phyloP scores from a whole-genome alignment of 2,329 filamentous ascomycete species.

The Colletotrichum sp. region DNA sequence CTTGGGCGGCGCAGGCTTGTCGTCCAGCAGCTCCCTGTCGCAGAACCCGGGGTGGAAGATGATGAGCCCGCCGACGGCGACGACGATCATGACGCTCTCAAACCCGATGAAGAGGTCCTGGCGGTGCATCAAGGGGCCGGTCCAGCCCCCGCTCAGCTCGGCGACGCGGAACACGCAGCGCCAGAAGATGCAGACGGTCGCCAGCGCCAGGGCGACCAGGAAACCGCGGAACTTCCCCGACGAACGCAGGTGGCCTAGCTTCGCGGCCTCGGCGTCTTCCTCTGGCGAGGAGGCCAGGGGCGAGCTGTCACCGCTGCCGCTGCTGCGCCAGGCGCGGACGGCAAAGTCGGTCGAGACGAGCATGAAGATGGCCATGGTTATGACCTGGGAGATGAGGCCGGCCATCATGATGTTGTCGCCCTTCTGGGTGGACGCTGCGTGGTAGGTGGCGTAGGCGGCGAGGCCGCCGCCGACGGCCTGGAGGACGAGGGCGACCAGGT shows the following conservation, averaged over 20 bases:
- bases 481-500: slow-evolving; percentile 64
- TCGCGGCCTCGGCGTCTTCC: slow-evolving; percentile 38
- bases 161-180: slow-evolving; percentile 70
- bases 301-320: slow-evolving; percentile 30
- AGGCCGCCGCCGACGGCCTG: slow-evolving; percentile 66
- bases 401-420: slow-evolving; percentile 72
- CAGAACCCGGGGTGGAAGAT: slow-evolving; percentile 46
- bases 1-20: neutral
- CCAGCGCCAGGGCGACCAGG: slow-evolving; percentile 56
- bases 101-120: slow-evolving; percentile 63
- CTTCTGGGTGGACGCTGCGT: slow-evolving; percentile 34
- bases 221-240: slow-evolving; percentile 57
- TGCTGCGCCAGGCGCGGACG: slow-evolving; percentile 41
- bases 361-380: slow-evolving; percentile 61
- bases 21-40: slow-evolving; percentile 31
- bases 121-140: slow-evolving; percentile 59
- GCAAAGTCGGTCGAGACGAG: slow-evolving; percentile 54
- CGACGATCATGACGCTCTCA: slow-evolving; percentile 58
- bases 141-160: slow-evolving; percentile 70
- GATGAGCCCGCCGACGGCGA: slow-evolving; percentile 51
- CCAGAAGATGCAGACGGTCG: slow-evolving; percentile 68
- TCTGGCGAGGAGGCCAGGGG: slow-evolving; percentile 22
- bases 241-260: slow-evolving; percentile 39
- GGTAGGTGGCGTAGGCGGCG: slow-evolving; percentile 46
- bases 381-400: slow-evolving; percentile 66